Conservation (phyloP, 352 stramenopile genomes). For the Pythium sukuiense region DNA sequence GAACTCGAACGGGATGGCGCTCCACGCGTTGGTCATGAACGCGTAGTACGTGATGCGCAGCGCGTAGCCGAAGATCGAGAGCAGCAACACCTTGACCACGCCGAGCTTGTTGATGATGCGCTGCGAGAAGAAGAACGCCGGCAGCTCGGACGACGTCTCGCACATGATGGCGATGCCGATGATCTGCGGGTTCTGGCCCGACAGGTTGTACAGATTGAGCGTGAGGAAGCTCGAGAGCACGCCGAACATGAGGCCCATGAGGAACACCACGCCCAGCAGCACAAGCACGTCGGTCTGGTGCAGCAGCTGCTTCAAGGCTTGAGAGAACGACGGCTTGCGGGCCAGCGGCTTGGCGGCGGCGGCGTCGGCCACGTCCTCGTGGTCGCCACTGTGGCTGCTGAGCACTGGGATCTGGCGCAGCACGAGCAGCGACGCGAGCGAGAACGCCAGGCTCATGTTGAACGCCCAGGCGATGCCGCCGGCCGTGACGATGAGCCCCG, state of each 20-base stretch:
- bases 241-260: conserved; percentile 83
- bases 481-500: conserved; percentile 56
- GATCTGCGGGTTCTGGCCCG: conserved; percentile 64
- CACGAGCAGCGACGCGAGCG: conserved; percentile 56
- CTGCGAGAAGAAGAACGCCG: conserved; percentile 81
- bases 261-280: conserved; percentile 67
- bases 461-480: conserved; percentile 77
- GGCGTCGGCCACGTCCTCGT: background rate
- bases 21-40: conserved; percentile 79
- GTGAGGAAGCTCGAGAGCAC: conserved; percentile 84
- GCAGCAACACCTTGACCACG: conserved; percentile 68
- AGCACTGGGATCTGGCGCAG: conserved; percentile 62
- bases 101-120: conserved; percentile 66
- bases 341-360: conserved; percentile 12
- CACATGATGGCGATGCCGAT: conserved; percentile 81
- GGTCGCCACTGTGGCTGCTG: conserved; percentile 31
- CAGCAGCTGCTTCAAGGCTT: conserved; percentile 38
- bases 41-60: conserved; percentile 72
- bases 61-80: conserved; percentile 70
- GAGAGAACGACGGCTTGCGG: conserved; percentile 43
- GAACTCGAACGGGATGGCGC: conserved; percentile 78
- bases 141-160: conserved; percentile 77
- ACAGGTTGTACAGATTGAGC: conserved; percentile 82
- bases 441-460: conserved; percentile 58
- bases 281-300: conserved; percentile 62